A percentile compares a stretch with the other conserved stretches of the same genome.
These are phyloP conservation scores for Solanum rostratum DNA, from an alignment of 257 asterid species.

Conservation along the genomic window DNA sequence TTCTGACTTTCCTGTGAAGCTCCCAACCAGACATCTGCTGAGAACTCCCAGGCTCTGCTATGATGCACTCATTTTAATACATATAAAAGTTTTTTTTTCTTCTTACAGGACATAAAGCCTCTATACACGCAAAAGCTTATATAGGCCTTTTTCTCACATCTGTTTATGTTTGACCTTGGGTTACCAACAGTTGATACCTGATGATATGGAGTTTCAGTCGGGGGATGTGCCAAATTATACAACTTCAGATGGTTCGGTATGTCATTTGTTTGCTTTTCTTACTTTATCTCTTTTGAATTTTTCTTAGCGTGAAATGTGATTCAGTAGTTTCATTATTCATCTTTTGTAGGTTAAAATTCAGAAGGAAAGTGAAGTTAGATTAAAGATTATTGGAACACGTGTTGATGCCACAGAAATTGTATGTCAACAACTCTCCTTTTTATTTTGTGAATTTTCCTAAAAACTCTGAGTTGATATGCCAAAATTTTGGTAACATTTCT, in stretches of 20 bases:
- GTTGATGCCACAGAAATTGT: constrained; percentile 83
- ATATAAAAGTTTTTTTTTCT: not conserved
- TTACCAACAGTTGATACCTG: constrained; percentile 66
- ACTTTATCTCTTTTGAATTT: not conserved
- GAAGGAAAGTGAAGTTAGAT: constrained; percentile 35
- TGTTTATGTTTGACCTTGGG: not conserved
- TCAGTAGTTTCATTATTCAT: not conserved
- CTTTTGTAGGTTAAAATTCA: constrained; percentile 28
- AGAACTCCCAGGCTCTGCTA: not conserved
- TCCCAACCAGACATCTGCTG: not conserved
- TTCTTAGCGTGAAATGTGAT: not conserved
- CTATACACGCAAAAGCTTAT: not conserved
- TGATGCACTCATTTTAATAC: not conserved
- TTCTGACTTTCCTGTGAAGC: not conserved
- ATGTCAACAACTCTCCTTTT: constrained; percentile 10
- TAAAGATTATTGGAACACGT: constrained; percentile 40
- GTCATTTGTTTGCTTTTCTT: not conserved
- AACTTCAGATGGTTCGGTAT: constrained; percentile 70
- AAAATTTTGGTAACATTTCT: not conserved
- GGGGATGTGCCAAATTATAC: constrained; percentile 92
- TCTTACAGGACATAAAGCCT: not conserved
- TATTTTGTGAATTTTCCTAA: not conserved
- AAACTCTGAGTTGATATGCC: not conserved
- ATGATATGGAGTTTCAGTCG: constrained; percentile 95
- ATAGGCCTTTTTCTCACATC: not conserved